Base-by-base conservation (phyloP, 116 monocot genomes). In the Dioscorea cayenensis region DNA sequence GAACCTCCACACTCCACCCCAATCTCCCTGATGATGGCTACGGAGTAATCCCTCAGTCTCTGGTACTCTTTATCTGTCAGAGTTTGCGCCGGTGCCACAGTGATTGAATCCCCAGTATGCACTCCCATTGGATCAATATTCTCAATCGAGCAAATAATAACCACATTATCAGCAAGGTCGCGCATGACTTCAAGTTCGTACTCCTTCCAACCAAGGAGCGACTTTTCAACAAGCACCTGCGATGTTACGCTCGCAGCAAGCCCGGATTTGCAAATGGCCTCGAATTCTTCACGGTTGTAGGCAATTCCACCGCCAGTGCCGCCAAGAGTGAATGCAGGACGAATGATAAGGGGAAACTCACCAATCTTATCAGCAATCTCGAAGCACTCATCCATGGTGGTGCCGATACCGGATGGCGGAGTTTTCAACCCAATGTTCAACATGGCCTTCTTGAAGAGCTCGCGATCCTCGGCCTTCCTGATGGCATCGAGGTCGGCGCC, bases 181-280 rank as follows among this genome's bases (percentile, higher is more conserved):
- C 99, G 81, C 99, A 99, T 99, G 32, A 99, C 99, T 78, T 99
- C 94, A 23, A 99, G 75, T 66, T 99, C 99, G 55, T 94, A 99
- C 78, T 94, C 99, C 78, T 99, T 99, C 99, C 99, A 99, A 11
- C 94, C 99, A 49, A 99, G 81, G 13, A 99, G 85, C 0, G 99
- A 99, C 66, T 99, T 94, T 73, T 99, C 99, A 2, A 99, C 89
- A 51, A 97, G 81, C 38, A 97, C 93, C 81, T 96, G 87, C 3
- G 69, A 66, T 0, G 82, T 90, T 14, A 77, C 48, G 36, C 87
- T 94, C 16, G 99, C 99, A 0, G 89, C 83, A 22, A 99, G 75
- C n/a, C 99, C 94, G 0, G 84, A 67, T 55, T 82, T 78, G 72
- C 99, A 99, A 38, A 94, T 99, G 21, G 77, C 64, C 72, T 94